Conservation (phyloP, 2,329 filamentous ascomycete species). For the Penicillium crustosum region DNA sequence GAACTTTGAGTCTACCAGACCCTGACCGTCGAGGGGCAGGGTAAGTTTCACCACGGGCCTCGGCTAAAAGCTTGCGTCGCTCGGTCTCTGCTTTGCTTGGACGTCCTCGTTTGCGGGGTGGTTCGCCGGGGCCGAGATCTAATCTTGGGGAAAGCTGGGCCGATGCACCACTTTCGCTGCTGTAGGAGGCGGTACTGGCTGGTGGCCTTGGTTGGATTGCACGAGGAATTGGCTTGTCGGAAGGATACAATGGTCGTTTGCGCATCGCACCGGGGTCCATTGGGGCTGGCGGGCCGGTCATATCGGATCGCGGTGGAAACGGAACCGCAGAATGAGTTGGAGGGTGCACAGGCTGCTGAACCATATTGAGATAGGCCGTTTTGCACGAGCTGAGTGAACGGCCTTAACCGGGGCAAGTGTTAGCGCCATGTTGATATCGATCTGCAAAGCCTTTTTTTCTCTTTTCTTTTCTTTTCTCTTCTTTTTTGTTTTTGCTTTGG, state of each 20-base stretch:
- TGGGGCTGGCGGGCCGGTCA: slow-evolving; percentile 21
- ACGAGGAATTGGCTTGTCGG: slow-evolving; percentile 36
- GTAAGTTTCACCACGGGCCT: slow-evolving; percentile 42
- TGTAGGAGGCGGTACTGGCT: slow-evolving; percentile 34
- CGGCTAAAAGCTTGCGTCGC: slow-evolving; percentile 39
- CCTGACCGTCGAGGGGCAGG: slow-evolving; percentile 34
- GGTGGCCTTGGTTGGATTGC: slow-evolving; percentile 44
- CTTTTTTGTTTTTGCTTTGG: neutral
- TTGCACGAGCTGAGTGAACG: slow-evolving; percentile 43
- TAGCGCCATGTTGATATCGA: slow-evolving; percentile 6
- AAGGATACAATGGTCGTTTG: slow-evolving; percentile 34
- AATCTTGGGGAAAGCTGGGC: slow-evolving; percentile 37
- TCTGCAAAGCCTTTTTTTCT: neutral
- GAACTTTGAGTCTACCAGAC: slow-evolving; percentile 29
- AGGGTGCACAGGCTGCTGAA: slow-evolving; percentile 27
- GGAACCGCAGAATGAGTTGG: slow-evolving; percentile 16
- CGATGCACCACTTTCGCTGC: slow-evolving; percentile 36
- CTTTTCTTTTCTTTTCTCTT: neutral
- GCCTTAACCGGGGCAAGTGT: slow-evolving; percentile 27
- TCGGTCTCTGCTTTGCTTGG: slow-evolving; percentile 45
- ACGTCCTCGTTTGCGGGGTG: slow-evolving; percentile 44
- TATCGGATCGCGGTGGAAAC: slow-evolving; percentile 27
- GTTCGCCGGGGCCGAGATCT: slow-evolving; percentile 33
- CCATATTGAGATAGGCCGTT: slow-evolving; percentile 38
- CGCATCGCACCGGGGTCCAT: slow-evolving; percentile 29